Evolutionary conservation across 148 eudicot species (phyloP), one percentile per base, ranked within the genome.

Genomic region (Limonium bicolor): DNA sequence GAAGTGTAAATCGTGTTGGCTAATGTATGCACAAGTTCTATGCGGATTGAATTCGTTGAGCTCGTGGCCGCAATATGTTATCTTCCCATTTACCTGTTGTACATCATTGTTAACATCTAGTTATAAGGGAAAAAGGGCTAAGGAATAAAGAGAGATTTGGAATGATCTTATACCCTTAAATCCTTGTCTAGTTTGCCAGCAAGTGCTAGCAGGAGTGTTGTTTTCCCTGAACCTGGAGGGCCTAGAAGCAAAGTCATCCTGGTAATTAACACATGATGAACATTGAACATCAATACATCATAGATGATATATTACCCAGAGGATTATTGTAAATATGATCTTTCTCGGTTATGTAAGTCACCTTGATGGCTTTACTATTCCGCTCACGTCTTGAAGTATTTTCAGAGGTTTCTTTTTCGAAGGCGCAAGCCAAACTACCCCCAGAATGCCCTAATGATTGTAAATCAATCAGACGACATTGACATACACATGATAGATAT

Each of bases 181-280:
- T 64, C 53, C 44, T 60, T 37, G 34, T 74, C 86, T 36, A 70
- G 80, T 65, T 62, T 74, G 43, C 82, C 80, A 9, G 94, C 75
- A 48, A 82, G 64, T 50, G 82, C 79, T 24, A 46, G 25, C 24
- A 82, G 51, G 13, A 82, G 46, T 11, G 86, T 78, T 12, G 94
- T 82, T 58, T 82, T 82, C 5, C 94, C 94, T 25, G 94, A 57
- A 55, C 80, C 74, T 15, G 93, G 93, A 50, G 93, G 93, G 24
- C 93, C 93, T 47, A 82, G 48, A 61, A 82, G 85, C 50, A 82
- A 59, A 21, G 85, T 74, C 73, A 81, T 70, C 78, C 92, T 81
- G 52, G 27, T 25, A 51, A 37, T 37, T 19, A 15, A 26, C 30
- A 36, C 6, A 24, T 25, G 6, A 35, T 35, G 16, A 20, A n/a